Base-by-base conservation (phyloP, 495 filamentous ascomycete species). In the Friedmanniomyces simplex region DNA sequence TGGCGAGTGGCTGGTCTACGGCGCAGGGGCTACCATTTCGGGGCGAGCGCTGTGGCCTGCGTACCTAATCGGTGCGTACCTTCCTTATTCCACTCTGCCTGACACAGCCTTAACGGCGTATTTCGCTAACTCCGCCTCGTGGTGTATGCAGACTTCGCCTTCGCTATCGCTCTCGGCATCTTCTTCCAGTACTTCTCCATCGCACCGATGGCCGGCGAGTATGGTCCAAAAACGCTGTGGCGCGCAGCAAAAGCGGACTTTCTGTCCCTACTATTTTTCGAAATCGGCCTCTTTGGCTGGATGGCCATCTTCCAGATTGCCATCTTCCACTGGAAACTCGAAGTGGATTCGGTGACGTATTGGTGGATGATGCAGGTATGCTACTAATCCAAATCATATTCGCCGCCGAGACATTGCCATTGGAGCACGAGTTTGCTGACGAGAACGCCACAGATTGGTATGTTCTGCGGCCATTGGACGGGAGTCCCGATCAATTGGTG, bases 111-210 rank as follows among this genome's bases (percentile, higher is more conserved):
- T 32, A 10, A 32, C 3, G 28, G 28, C 4, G 4, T 10, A 32
- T 32, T 32, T 10, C 4, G 28, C 28, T 32, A 10, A 32, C 28
- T 4, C 10, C 10, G 28, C 28, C 16, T 49, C 22, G 24, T 22
- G 16, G 14, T n/a, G n/a, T n/a, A 14, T 22, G 13, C 4, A 49
- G 67, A 70, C 48, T 70, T 58, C 61, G 68, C 54, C 13, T 67
- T 68, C 26, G 68, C 68, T 1, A 41, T 70, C 30, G 36, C 54
- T 34, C 62, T 69, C 55, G 68, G 68, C 25, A 66, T 70, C 51
- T 28, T 65, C 50, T 70, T 69, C 55, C 68, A 70, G 49, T 70
- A 70, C 67, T 70, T 67, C 58, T 63, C 57, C 50, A 70, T 70
- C 54, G 68, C 68, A 21, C 68, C 67, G 1, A 68, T 67, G 67